A percentile compares a stretch with the other conserved stretches of the same genome.
These are phyloP conservation scores for Yamadazyma membranifaciens DNA, from an alignment of 1,139 yeast genomes.

Conservation along the genomic window DNA sequence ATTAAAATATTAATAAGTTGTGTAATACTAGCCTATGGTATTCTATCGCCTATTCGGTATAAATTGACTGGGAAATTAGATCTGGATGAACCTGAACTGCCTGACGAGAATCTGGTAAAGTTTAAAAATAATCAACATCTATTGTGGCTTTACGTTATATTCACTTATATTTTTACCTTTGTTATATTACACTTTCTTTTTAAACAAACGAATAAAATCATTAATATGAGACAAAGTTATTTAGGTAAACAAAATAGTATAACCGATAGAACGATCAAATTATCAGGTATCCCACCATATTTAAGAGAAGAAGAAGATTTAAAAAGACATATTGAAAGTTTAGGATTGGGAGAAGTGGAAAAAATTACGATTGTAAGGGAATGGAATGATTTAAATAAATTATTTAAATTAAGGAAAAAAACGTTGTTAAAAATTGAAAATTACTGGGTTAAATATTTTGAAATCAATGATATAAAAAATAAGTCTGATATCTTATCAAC, in stretches of 20 bases:
- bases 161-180: constrained; percentile 42
- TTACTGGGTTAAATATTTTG: constrained; percentile 74
- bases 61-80: constrained; percentile 70
- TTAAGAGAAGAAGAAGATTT: constrained; percentile 68
- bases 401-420: constrained; percentile 58
- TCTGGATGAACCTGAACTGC: constrained; percentile 47
- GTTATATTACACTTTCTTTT: constrained; percentile 34
- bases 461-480: constrained; percentile 31
- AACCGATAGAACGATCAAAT: constrained; percentile 46
- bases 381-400: constrained; percentile 70
- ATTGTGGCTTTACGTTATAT: constrained; percentile 41
- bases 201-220: constrained; percentile 35
- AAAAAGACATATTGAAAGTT: constrained; percentile 68
- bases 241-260: constrained; percentile 44
- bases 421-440: constrained; percentile 61
- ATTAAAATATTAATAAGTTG: constrained; percentile 59
- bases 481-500: constrained; percentile 29
- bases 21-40: constrained; percentile 58
- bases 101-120: constrained; percentile 21
- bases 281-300: constrained; percentile 64
- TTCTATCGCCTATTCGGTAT: constrained; percentile 74
- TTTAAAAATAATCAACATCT: constrained; percentile 20
- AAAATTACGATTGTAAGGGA: constrained; percentile 77
- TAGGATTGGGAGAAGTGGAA: constrained; percentile 79
- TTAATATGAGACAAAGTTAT: constrained; percentile 40